Base-by-base conservation (phyloP, 2,329 filamentous ascomycete genomes). In the Apiospora saccharicola region DNA sequence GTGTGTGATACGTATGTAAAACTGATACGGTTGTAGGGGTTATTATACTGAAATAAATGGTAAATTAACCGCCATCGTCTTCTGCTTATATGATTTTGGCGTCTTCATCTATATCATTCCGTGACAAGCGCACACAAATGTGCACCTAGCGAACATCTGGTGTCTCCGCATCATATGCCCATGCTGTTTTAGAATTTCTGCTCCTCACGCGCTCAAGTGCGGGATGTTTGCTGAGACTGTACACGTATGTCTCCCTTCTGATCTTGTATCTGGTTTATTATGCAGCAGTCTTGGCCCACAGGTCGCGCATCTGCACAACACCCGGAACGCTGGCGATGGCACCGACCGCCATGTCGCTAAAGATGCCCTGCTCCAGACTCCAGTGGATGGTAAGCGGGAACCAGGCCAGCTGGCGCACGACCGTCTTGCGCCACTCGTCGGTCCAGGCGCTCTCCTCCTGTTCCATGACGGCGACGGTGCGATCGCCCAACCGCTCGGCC, bases 311-410 rank as follows among this genome's bases (percentile, higher is more conserved):
- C 73, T 78, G 76, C 10, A 81, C 72, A 34, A 77, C 70, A 8
- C 79, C 77, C 0, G 80, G 80, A 16, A 81, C 80, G 71, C 82
- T 86, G 8, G 92, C 92, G 70, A 90, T 83, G 34, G 89, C 77
- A 0, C 90, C 91, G 37, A 92, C 84, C 78, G 87, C 83, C 73
- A 86, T 84, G 73, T 91, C 89, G 47, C 87, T 86, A 71, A 93
- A 81, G 13, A 90, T 80, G 0, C 93, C 94, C 72, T 89, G 85
- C 73, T 93, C 90, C 53, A 92, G 81, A 78, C 94, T 92, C 92
- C 93, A 98, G 84, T 98, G 94, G 37, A 96, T 79, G 74, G 94
- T 96, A 80, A 97, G 85, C 44, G 95, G 94, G 71, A 93, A 90
- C 90, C 94, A 97, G 44, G 92, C 91, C 74, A 90, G 79, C 82